Evolutionary conservation across 352 stramenopile species (phyloP).

Genomic region (Phytophthora cajani): DNA sequence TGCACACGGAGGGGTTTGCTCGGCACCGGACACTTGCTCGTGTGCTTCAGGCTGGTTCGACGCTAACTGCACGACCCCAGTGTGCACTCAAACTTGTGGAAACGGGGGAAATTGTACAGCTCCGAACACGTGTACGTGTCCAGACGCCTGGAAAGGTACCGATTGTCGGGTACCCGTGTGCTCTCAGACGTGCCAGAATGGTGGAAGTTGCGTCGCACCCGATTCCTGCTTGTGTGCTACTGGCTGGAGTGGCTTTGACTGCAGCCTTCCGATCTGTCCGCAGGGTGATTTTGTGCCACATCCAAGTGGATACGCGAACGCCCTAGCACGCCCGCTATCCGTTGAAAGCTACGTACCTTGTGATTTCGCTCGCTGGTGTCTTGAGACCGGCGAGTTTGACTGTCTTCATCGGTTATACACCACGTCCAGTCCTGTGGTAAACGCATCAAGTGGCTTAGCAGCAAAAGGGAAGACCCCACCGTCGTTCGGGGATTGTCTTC

Average conservation of each 20-base stretch:
- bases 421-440: slow-evolving; percentile 45
- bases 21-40: slow-evolving; percentile 93
- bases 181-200: slow-evolving; percentile 87
- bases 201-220: slow-evolving; percentile 92
- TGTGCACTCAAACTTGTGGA: slow-evolving; percentile 96
- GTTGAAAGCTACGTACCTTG: slow-evolving; percentile 91
- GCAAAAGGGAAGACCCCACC: slow-evolving; percentile 16
- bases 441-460: slow-evolving; percentile 44
- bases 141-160: slow-evolving; percentile 84
- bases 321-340: slow-evolving; percentile 63
- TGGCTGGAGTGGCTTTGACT: slow-evolving; percentile 94
- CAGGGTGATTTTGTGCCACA: slow-evolving; percentile 94
- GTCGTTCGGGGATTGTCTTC: slow-evolving; percentile 41
- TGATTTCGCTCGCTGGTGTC: slow-evolving; percentile 90
- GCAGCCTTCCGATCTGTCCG: slow-evolving; percentile 89
- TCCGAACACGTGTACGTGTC: slow-evolving; percentile 91
- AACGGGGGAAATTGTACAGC: slow-evolving; percentile 96
- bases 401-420: slow-evolving; percentile 70
- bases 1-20: slow-evolving; percentile 87
- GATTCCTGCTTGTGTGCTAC: slow-evolving; percentile 95
- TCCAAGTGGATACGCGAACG: slow-evolving; percentile 67
- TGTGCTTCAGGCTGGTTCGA: slow-evolving; percentile 96
- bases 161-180: slow-evolving; percentile 95
- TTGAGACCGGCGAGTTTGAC: slow-evolving; percentile 93
- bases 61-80: slow-evolving; percentile 96